Base-by-base conservation (phyloP, 2,329 filamentous ascomycete genomes). In the Penicillium sp. region DNA sequence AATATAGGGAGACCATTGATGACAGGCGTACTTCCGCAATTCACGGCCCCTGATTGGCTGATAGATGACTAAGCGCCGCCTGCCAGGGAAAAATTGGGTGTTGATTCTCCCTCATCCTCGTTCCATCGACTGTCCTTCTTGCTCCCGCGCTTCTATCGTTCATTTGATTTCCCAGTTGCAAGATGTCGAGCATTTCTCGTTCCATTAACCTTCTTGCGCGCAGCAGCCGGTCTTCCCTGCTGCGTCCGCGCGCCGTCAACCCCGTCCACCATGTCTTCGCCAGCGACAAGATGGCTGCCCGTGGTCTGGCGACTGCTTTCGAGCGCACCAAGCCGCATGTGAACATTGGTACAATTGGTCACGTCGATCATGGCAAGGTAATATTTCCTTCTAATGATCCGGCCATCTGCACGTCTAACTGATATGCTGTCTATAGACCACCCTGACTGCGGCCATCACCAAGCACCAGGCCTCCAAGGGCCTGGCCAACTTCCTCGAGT, bases 301-400 rank as follows among this genome's bases (percentile, higher is more conserved):
- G 79, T 66, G 73, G 72, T 57, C 78, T 83, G 65, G 80, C 80
- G 43, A 76, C 74, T 43, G 77, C 68, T 50, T 98, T 86, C 67
- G 82, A 94, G 79, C 83, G 93, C 65, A 83, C 77, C 65, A 98
- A 98, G 80, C 93, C 93, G 45, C 93, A 98, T 70, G 91, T 98
- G 55, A 98, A 98, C 76, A 93, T 98, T 64, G 93, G 93, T 69
- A 98, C 93, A 59, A 98, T 98, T 74, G 93, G 93, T 60, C 93
- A 98, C 78, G 93, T 98, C 73, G 93, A 98, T 81, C 91, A 98
- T 76, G 91, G 91, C 77, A 98, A 98, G 86, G 90, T 94, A 74
- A 53, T 64, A 42, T 50, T 31, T 32, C 41, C 41, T 42, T 37
- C 13, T 30, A 26, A 21, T 21, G 11, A 40, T 45, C 36, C 18